Conservation (phyloP, 2,329 filamentous ascomycete genomes). For the Periconia sp. region DNA sequence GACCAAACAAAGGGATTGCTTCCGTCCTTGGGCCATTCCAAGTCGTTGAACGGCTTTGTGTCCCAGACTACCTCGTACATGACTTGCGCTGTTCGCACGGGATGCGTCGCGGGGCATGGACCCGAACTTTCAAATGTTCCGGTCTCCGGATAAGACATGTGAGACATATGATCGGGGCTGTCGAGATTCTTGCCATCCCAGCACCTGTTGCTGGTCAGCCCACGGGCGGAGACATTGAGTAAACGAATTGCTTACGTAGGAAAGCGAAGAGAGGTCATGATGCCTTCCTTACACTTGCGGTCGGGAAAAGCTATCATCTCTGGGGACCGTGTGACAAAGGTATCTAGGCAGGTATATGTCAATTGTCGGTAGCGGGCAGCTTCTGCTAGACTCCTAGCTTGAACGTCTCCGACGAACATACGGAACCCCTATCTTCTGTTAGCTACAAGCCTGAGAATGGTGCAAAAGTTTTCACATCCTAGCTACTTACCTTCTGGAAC, state of each 20-base stretch:
- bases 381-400: constrained; percentile 21
- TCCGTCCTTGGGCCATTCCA: constrained; percentile 35
- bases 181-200: constrained; percentile 60
- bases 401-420: constrained; percentile 41
- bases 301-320: constrained; percentile 25
- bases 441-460: too few species aligned
- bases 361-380: constrained; percentile 14
- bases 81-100: constrained; percentile 35
- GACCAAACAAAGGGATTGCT: constrained; percentile 24
- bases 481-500: constrained; percentile 20
- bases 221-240: too few species aligned
- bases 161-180: constrained; percentile 62
- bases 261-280: constrained; percentile 55
- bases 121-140: constrained; percentile 26
- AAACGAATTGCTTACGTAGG: constrained; percentile 53
- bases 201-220: constrained; percentile 22
- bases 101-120: constrained; percentile 34
- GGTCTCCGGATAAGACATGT: constrained; percentile 34
- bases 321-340: constrained; percentile 28
- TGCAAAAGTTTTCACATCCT: too few species aligned
- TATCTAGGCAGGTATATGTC: constrained; percentile 27
- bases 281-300: constrained; percentile 26
- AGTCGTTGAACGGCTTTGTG: constrained; percentile 30
- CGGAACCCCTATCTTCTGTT: constrained; percentile 30
- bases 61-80: constrained; percentile 40